Evolutionary conservation across 2,329 filamentous ascomycete species (phyloP).

Genomic region (Paraconiothyrium brasiliense): DNA sequence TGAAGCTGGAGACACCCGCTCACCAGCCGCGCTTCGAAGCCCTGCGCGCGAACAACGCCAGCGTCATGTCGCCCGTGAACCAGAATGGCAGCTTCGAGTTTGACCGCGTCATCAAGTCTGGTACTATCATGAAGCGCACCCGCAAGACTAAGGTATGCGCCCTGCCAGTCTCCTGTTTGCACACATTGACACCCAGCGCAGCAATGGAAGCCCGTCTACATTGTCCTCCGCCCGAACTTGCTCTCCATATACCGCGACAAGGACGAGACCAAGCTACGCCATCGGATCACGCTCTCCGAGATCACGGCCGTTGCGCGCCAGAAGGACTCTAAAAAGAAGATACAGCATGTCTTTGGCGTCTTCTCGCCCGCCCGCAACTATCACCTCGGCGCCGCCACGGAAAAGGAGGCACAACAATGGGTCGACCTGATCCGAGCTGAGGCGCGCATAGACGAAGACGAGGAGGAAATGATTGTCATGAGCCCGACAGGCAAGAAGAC

Average conservation of each 20-base stretch:
- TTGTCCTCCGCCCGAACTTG: conserved; percentile 89
- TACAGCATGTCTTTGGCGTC: conserved; percentile 87
- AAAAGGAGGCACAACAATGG: conserved; percentile 84
- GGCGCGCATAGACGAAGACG: conserved; percentile 86
- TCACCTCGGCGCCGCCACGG: conserved; percentile 80
- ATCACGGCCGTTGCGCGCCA: conserved; percentile 90
- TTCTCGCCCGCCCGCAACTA: conserved; percentile 93
- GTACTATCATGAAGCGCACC: conserved; percentile 85
- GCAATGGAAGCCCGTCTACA: conserved; percentile 89
- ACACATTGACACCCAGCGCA: conserved; percentile 52
- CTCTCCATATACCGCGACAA: conserved; percentile 93
- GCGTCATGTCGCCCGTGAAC: conserved; percentile 85
- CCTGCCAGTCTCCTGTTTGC: conserved; percentile 1
- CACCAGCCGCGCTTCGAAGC: conserved; percentile 34
- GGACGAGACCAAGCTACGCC: conserved; percentile 86
- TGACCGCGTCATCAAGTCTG: conserved; percentile 90
- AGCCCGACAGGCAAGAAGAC: conserved; percentile 68
- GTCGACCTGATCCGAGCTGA: conserved; percentile 81
- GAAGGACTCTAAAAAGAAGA: conserved; percentile 87
- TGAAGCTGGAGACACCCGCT: conserved; percentile 38
- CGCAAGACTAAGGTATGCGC: conserved; percentile 82
- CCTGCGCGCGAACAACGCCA: conserved; percentile 43
- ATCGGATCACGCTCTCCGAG: conserved; percentile 88
- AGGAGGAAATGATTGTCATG: conserved; percentile 81
- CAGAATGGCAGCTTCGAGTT: conserved; percentile 96